These are phyloP conservation scores for Eucalyptus marginata DNA, from an alignment of 345 rosid genomes.

Conservation along the genomic window DNA sequence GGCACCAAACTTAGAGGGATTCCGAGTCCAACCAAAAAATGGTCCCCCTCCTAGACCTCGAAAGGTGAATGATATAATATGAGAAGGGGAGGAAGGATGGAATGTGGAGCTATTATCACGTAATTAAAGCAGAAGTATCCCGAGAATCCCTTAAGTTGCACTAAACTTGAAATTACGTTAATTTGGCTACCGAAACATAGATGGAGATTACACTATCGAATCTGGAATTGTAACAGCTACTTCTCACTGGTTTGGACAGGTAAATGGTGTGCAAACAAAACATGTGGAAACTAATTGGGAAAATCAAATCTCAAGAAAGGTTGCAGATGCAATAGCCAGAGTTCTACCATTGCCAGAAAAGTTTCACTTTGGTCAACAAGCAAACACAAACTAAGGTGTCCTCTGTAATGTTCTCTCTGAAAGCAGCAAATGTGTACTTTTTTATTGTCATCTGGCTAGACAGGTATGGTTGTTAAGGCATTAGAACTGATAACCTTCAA, in stretches of 20 bases:
- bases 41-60: background rate
- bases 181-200: background rate
- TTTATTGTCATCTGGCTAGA: background rate
- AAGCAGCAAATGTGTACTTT: background rate
- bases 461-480: background rate
- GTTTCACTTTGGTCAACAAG: background rate
- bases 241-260: background rate
- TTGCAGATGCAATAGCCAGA: background rate
- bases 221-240: background rate
- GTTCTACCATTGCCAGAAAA: background rate
- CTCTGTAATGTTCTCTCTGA: background rate
- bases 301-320: background rate
- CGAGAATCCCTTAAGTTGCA: background rate
- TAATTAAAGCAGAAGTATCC: background rate
- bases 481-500: background rate
- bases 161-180: background rate
- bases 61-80: background rate
- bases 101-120: background rate
- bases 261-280: background rate
- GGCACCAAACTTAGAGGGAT: background rate
- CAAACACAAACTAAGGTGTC: background rate
- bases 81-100: background rate
- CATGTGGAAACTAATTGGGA: background rate
- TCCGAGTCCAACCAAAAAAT: background rate
- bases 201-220: background rate